Conservation (phyloP, 176 grass and related monocot genomes). For the Carex myosuroides region DNA sequence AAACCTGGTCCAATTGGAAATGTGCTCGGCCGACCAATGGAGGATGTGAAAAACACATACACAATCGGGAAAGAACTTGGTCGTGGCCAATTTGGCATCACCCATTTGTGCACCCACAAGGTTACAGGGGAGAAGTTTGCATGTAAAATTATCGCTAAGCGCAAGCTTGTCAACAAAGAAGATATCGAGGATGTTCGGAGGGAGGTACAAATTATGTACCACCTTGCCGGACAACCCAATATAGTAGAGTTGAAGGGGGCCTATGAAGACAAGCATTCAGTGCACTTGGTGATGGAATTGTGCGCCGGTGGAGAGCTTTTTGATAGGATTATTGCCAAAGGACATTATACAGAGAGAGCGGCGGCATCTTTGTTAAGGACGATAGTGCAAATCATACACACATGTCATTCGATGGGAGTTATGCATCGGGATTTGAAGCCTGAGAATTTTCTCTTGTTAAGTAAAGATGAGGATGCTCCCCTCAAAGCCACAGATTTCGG, state of each 20-base stretch:
- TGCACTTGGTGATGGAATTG: constrained; percentile 95
- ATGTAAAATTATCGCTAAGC: constrained; percentile 89
- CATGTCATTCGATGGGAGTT: constrained; percentile 88
- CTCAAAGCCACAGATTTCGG: constrained; percentile 86
- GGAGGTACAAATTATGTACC: constrained; percentile 99
- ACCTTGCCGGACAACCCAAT: constrained; percentile 88
- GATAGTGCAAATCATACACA: constrained; percentile 91
- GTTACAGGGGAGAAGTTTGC: constrained; percentile 71
- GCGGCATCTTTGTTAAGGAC: constrained; percentile 70
- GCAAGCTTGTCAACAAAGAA: constrained; percentile 85
- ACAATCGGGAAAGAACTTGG: constrained; percentile 82
- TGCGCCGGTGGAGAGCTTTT: constrained; percentile 94
- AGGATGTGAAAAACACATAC: constrained; percentile 70
- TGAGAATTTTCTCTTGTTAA: constrained; percentile 83
- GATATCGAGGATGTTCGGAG: constrained; percentile 88
- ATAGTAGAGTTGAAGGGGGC: constrained; percentile 84
- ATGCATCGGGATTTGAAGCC: constrained; percentile 96
- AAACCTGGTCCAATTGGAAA: constrained; percentile 42
- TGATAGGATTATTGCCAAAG: constrained; percentile 79
- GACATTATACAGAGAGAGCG: constrained; percentile 78
- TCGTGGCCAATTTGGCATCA: constrained; percentile 87
- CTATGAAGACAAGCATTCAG: constrained; percentile 91
- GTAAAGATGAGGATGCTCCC: constrained; percentile 68
- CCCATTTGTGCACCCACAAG: constrained; percentile 86
- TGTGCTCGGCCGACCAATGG: constrained; percentile 79